phyloP scores from a whole-genome alignment of 2,329 filamentous ascomycete species.

The Claviceps pazoutovae region DNA sequence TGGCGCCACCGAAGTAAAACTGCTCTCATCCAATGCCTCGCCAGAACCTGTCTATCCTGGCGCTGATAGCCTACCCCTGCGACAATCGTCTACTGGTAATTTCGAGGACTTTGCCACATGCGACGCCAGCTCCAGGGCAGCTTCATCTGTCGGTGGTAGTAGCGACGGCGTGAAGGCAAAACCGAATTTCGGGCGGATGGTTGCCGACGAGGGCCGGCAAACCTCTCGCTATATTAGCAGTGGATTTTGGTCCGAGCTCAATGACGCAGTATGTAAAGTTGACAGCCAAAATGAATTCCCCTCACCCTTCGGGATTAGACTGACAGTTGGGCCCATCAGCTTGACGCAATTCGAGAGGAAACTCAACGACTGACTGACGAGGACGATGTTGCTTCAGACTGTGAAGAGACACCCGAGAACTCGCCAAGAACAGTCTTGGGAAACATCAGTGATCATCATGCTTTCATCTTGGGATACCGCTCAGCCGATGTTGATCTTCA shows the following conservation, averaged over 20 bases:
- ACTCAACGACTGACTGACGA: constrained; percentile 32
- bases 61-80: constrained; percentile 4
- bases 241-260: constrained; percentile 63
- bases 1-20: constrained; percentile 16
- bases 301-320: neutral
- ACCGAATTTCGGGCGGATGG: constrained; percentile 50
- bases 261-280: constrained; percentile 45
- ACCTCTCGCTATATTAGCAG: constrained; percentile 63
- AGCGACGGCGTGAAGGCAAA: constrained; percentile 14
- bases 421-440: constrained; percentile 21
- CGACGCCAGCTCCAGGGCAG: constrained; percentile 12
- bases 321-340: constrained; percentile 10
- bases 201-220: constrained; percentile 54
- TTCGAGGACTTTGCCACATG: constrained; percentile 6
- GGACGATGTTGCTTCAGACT: constrained; percentile 36
- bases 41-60: constrained; percentile 11
- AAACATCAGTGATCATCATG: constrained; percentile 42
- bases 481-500: constrained; percentile 55
- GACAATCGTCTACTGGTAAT: constrained; percentile 1
- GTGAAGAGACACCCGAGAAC: constrained; percentile 41
- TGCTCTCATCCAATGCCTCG: constrained; percentile 17
- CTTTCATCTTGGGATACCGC: constrained; percentile 59
- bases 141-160: constrained; percentile 19
- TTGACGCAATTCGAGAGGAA: constrained; percentile 32
- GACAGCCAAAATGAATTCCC: neutral